Percentiles rank a stretch among this genome's conserved stretches.
These are phyloP conservation scores for Yamagishiella unicocca DNA, from an alignment of 139 green algal species.

Conservation along the genomic window DNA sequence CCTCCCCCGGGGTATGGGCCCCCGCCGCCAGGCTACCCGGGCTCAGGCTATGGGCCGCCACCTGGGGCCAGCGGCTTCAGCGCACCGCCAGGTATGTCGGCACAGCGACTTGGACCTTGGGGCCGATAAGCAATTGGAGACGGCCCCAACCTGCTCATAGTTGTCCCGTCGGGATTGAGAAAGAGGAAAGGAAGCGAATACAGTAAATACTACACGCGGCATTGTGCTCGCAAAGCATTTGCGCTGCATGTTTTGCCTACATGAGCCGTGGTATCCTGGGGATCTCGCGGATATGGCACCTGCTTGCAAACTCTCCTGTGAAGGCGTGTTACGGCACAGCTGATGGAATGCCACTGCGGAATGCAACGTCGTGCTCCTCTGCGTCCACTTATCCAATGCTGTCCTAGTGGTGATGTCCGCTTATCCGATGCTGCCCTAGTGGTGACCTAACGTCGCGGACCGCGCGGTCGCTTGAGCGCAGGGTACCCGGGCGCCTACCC, in stretches of 20 bases:
- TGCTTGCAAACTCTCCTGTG: neutral
- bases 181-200: too few relatives aligned
- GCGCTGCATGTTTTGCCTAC: too few relatives aligned
- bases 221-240: too few relatives aligned
- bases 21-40: neutral
- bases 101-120: too few relatives aligned
- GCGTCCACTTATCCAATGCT: too few relatives aligned
- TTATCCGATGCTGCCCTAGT: neutral
- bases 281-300: too few relatives aligned
- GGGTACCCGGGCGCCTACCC: conserved; percentile 31
- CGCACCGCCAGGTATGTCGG: neutral
- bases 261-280: too few relatives aligned
- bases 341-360: neutral
- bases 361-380: too few relatives aligned
- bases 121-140: too few relatives aligned
- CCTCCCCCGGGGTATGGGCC: neutral
- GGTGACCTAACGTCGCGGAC: neutral
- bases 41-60: neutral
- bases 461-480: neutral
- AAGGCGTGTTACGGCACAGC: neutral
- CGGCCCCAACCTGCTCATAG: too few relatives aligned
- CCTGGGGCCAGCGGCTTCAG: neutral
- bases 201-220: neutral
- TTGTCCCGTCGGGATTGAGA: neutral
- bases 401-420: neutral